phyloP scores from a whole-genome alignment of 116 monocot species.

The Posidonia oceanica region DNA sequence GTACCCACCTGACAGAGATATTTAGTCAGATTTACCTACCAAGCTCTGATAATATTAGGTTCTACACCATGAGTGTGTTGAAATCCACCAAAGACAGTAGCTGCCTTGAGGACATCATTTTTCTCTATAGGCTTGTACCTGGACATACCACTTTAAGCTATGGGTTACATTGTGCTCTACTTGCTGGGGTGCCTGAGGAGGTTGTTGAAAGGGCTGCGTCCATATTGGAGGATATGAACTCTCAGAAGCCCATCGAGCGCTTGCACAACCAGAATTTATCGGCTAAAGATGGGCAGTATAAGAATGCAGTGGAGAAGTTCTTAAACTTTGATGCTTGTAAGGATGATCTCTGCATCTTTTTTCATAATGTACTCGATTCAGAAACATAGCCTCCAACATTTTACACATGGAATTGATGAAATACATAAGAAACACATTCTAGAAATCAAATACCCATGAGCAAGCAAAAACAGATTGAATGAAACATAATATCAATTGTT shows the following conservation, averaged over 20 bases:
- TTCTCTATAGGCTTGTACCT: constrained; percentile 76
- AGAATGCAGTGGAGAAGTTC: constrained; percentile 21
- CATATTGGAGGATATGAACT: constrained; percentile 41
- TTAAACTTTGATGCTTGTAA: not conserved
- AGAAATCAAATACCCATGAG: too few relatives aligned
- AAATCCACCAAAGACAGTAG: constrained; percentile 36
- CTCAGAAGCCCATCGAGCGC: constrained; percentile 37
- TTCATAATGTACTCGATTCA: not conserved
- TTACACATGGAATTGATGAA: too few relatives aligned
- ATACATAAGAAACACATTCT: too few relatives aligned
- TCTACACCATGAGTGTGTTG: constrained; percentile 90
- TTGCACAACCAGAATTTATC: constrained; percentile 29
- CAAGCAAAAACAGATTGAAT: too few relatives aligned
- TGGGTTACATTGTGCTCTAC: constrained; percentile 85
- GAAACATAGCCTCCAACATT: not conserved
- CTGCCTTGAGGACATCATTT: constrained; percentile 60
- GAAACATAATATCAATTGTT: too few relatives aligned
- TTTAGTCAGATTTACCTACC: constrained; percentile 50
- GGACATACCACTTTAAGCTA: constrained; percentile 75
- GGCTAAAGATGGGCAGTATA: constrained; percentile 63
- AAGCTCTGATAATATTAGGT: constrained; percentile 61
- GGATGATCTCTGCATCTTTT: not conserved
- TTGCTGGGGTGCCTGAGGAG: constrained; percentile 75
- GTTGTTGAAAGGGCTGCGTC: constrained; percentile 56
- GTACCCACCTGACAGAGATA: constrained; percentile 90